phyloP scores from a whole-genome alignment of 2,329 filamentous ascomycete species.

The Alternaria panax region DNA sequence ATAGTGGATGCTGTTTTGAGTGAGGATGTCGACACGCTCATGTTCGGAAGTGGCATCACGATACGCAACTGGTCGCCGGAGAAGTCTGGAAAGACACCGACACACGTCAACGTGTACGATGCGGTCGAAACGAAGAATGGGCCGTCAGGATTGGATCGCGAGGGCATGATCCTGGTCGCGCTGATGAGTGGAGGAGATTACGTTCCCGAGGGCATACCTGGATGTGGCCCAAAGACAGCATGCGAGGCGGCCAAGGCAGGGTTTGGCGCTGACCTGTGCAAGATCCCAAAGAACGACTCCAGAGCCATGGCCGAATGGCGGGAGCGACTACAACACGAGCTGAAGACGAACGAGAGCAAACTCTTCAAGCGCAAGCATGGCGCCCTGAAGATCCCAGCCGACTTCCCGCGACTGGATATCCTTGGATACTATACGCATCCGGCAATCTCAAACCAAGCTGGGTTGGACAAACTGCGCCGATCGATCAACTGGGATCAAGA shows the following conservation, averaged over 20 bases:
- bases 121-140: constrained; percentile 63
- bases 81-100: constrained; percentile 72
- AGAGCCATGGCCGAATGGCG: constrained; percentile 73
- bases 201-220: constrained; percentile 82
- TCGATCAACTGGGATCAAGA: constrained; percentile 67
- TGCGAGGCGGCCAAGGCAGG: constrained; percentile 89
- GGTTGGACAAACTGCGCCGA: constrained; percentile 62
- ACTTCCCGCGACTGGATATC: constrained; percentile 81
- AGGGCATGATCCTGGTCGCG: constrained; percentile 93
- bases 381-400: constrained; percentile 75
- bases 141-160: constrained; percentile 72
- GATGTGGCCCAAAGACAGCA: constrained; percentile 86
- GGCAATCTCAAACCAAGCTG: constrained; percentile 71
- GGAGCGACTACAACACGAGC: constrained; percentile 73
- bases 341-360: constrained; percentile 82
- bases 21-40: constrained; percentile 95
- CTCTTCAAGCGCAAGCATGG: constrained; percentile 81
- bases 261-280: constrained; percentile 79
- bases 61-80: constrained; percentile 86
- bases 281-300: constrained; percentile 66
- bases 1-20: constrained; percentile 83
- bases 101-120: constrained; percentile 86
- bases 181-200: constrained; percentile 97
- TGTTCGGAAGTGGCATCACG: constrained; percentile 88
- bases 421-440: constrained; percentile 89